Percentiles rank a stretch among this genome's conserved stretches.
phyloP scores from a whole-genome alignment of 2,329 filamentous ascomycete genomes.

The Paramyrothecium sp. region DNA sequence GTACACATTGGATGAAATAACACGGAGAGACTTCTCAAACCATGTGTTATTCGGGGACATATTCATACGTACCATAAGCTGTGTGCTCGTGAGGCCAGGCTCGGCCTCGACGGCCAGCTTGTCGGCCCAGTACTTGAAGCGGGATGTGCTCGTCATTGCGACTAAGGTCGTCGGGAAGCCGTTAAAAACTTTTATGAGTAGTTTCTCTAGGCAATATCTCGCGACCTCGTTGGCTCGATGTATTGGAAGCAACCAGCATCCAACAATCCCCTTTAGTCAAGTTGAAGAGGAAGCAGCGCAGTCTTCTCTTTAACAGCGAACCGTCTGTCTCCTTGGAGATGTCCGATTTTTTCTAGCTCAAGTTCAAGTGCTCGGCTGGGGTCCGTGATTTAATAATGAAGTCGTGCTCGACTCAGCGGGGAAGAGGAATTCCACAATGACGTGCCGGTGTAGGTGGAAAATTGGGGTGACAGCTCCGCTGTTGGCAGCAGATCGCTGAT shows the following conservation, averaged over 20 bases:
- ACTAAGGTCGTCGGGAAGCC: not conserved
- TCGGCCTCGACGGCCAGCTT: constrained; percentile 74
- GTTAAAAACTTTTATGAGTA: no score
- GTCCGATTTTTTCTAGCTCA: not conserved
- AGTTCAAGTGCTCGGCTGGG: not conserved
- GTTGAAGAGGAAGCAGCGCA: no score
- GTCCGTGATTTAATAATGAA: not conserved
- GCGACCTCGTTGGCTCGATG: no score
- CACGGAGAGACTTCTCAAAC: not conserved
- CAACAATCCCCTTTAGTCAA: no score
- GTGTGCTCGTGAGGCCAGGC: constrained; percentile 71
- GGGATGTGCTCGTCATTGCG: constrained; percentile 29
- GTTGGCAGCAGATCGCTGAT: no score
- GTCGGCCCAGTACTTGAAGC: constrained; percentile 41
- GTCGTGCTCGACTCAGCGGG: not conserved
- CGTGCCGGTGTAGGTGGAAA: not conserved
- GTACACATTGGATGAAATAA: no score
- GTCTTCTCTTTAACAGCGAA: no score
- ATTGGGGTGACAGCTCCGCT: not conserved
- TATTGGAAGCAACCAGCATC: no score
- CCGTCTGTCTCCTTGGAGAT: no score
- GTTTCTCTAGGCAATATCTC: no score
- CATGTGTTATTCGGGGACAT: constrained; percentile 11
- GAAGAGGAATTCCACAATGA: not conserved
- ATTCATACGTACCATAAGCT: constrained; percentile 65